These are phyloP conservation scores for Mycena haematopus DNA, from an alignment of 768 basidiomycete genomes.

Conservation along the genomic window DNA sequence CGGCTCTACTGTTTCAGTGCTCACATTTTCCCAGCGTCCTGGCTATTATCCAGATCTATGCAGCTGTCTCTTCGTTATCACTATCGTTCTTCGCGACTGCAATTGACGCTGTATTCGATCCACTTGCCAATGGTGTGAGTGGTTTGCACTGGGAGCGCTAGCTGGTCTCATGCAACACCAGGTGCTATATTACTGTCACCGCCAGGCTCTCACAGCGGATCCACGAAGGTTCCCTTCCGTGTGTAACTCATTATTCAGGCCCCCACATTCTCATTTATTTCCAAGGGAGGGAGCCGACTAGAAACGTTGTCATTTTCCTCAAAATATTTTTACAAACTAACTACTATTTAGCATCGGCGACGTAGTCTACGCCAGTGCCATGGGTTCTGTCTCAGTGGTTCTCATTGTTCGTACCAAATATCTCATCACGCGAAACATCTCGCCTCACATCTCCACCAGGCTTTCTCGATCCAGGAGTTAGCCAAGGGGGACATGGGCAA, in stretches of 20 bases:
- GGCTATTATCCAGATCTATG: conserved; percentile 53
- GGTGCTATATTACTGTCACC: conserved; percentile 55
- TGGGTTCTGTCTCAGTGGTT: conserved; percentile 25
- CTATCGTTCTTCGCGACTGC: conserved; percentile 66
- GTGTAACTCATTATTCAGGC: conserved; percentile 55
- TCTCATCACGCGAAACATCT: background rate
- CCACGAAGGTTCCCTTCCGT: conserved; percentile 36
- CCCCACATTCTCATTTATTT: conserved; percentile 27
- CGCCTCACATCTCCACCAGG: conserved; percentile 7
- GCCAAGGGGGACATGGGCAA: background rate
- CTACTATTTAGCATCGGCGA: conserved; percentile 45
- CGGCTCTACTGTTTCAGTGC: too few species aligned
- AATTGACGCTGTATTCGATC: conserved; percentile 61
- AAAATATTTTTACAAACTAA: background rate
- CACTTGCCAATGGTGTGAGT: conserved; percentile 46
- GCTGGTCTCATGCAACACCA: background rate
- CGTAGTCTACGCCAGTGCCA: conserved; percentile 51
- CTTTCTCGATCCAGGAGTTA: conserved; percentile 43
- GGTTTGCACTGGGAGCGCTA: background rate
- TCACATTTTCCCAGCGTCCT: conserved; percentile 13
- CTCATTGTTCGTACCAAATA: conserved; percentile 40
- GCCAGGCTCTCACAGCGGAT: conserved; percentile 37
- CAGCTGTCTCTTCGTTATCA: conserved; percentile 60
- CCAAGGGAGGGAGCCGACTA: conserved; percentile 52
- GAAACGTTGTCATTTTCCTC: conserved; percentile 40